Evolutionary conservation across 805 yeast species (phyloP).

Genomic region (Candida berthetii): DNA sequence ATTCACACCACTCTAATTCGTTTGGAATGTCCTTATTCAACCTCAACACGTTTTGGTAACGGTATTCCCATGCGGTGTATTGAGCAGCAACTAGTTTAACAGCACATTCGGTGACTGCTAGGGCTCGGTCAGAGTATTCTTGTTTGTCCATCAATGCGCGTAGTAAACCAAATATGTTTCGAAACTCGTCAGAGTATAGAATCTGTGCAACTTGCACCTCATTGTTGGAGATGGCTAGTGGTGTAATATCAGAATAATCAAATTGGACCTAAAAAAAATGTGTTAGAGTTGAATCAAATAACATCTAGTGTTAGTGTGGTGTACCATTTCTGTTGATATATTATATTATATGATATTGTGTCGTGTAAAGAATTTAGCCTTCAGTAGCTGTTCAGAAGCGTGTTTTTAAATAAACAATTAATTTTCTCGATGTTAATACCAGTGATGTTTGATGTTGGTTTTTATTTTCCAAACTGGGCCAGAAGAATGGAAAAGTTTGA

Average conservation of each 20-base stretch:
- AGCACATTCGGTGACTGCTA: conserved; percentile 56
- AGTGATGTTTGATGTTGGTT: no score
- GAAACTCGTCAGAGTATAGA: conserved; percentile 69
- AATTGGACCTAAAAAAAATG: no score
- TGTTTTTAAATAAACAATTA: no score
- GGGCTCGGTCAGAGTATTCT: conserved; percentile 68
- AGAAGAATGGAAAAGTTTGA: no score
- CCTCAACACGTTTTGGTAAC: conserved; percentile 43
- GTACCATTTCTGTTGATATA: no score
- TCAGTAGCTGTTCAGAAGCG: no score
- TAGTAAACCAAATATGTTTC: conserved; percentile 50
- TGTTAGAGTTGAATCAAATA: no score
- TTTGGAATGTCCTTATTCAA: conserved; percentile 30
- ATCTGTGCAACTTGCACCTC: conserved; percentile 53
- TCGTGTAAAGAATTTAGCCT: no score
- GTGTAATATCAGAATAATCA: conserved; percentile 31
- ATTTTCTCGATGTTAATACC: no score
- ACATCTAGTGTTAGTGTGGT: no score
- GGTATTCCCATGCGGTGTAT: conserved; percentile 82
- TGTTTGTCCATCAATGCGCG: conserved; percentile 50
- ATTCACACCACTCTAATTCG: conserved; percentile 79
- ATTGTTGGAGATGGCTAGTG: conserved; percentile 35
- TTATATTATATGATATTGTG: no score
- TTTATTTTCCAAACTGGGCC: no score
- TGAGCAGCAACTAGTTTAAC: conserved; percentile 79